Evolutionary conservation across 1,139 yeast genomes (phyloP).

Genomic region (Trichomonascaceae sp.): DNA sequence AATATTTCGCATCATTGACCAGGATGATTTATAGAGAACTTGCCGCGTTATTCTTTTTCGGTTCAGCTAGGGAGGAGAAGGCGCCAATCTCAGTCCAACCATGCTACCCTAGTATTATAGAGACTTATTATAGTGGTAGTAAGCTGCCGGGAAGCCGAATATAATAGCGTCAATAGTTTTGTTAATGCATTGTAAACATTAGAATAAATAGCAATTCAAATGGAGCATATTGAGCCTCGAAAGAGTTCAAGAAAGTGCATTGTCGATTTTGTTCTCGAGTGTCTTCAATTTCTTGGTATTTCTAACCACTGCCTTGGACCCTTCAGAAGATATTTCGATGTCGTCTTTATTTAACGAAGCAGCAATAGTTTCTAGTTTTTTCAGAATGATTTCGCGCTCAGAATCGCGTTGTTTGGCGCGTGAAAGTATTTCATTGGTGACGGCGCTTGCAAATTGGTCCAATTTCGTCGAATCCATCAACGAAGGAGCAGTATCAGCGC

Average conservation of each 20-base stretch:
- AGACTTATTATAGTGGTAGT: conserved; percentile 9
- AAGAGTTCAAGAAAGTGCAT: neutral
- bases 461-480: conserved; percentile 3
- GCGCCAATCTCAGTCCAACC: conserved; percentile 6
- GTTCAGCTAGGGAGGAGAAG: conserved; percentile 5
- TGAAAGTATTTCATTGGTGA: conserved; percentile 8
- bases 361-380: conserved; percentile 6
- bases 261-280: conserved; percentile 1
- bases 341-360: neutral
- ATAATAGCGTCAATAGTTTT: neutral
- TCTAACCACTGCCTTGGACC: neutral
- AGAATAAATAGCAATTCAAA: neutral
- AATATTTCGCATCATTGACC: conserved; percentile 6
- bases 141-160: neutral
- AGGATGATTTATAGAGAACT: conserved; percentile 5
- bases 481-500: conserved; percentile 6
- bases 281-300: neutral
- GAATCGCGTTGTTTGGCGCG: conserved; percentile 1
- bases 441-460: conserved; percentile 2
- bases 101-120: conserved; percentile 12
- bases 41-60: conserved; percentile 2
- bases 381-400: neutral
- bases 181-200: neutral
- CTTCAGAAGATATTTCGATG: neutral
- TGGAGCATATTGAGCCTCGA: neutral